Percentiles rank a stretch among this genome's conserved stretches.
These are phyloP conservation scores for Fomitopsis schrenkii DNA, from an alignment of 1,284 basidiomycete genomes.

Conservation along the genomic window DNA sequence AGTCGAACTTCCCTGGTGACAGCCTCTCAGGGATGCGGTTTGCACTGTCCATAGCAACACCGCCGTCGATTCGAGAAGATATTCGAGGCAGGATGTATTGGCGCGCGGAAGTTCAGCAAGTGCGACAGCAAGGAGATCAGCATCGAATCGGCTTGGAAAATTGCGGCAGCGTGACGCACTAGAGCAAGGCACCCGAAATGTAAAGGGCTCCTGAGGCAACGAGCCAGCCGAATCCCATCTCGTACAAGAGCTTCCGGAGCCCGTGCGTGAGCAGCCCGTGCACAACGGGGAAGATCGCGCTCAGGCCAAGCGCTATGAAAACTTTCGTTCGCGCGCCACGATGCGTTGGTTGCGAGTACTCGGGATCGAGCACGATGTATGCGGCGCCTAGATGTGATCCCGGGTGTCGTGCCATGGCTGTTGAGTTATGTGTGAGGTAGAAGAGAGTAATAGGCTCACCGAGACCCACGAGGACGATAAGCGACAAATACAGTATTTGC, in stretches of 20 bases:
- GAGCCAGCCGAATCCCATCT: constrained; percentile 71
- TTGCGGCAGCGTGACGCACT: constrained; percentile 49
- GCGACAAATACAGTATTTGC: constrained; percentile 49
- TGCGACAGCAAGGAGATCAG: background rate
- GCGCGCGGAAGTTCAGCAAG: constrained; percentile 18
- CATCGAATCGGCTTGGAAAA: background rate
- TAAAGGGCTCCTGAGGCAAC: constrained; percentile 67
- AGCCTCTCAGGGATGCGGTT: constrained; percentile 80
- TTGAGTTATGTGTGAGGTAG: background rate
- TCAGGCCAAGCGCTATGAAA: constrained; percentile 79
- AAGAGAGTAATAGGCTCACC: constrained; percentile 41
- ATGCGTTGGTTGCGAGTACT: constrained; percentile 74
- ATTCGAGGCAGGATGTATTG: background rate
- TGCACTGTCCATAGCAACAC: constrained; percentile 45
- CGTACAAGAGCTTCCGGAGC: constrained; percentile 44
- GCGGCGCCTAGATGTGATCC: constrained; percentile 46
- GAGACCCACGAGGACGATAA: constrained; percentile 54
- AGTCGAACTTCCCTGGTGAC: constrained; percentile 78
- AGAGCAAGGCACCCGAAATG: constrained; percentile 74
- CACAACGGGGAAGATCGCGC: constrained; percentile 65
- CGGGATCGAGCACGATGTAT: constrained; percentile 77
- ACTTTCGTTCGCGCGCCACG: constrained; percentile 76
- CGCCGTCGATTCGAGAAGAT: background rate
- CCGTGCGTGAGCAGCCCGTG: constrained; percentile 67
- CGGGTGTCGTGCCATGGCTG: background rate